Evolutionary conservation across 2,329 filamentous ascomycete species (phyloP).

Genomic region (Fusarium tuaranense): DNA sequence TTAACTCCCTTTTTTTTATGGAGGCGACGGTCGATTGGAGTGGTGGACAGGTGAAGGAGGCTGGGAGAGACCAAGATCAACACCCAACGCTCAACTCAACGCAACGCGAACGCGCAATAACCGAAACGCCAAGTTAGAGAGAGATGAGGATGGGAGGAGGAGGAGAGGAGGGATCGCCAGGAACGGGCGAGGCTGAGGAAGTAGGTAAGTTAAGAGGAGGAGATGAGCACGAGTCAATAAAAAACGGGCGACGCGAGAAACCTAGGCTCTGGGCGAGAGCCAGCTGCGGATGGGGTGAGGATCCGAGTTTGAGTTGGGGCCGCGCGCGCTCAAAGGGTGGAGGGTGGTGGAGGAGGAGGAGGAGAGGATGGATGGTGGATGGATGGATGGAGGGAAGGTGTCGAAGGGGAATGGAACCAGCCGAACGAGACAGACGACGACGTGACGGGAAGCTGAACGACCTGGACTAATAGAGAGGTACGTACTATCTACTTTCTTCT

Average conservation of each 20-base stretch:
- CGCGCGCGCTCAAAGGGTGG: constrained; percentile 34
- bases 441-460: background rate
- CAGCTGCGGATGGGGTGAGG: constrained; percentile 38
- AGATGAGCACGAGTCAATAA: constrained; percentile 21
- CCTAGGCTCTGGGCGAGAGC: constrained; percentile 29
- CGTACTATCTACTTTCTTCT: background rate
- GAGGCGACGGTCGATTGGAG: constrained; percentile 15
- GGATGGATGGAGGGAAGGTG: constrained; percentile 3
- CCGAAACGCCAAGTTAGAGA: constrained; percentile 16
- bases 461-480: background rate
- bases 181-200: constrained; percentile 33
- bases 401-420: constrained; percentile 22
- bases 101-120: constrained; percentile 22
- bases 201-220: constrained; percentile 28
- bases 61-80: constrained; percentile 21
- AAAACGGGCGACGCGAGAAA: constrained; percentile 15
- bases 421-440: background rate
- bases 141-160: constrained; percentile 22
- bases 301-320: constrained; percentile 43
- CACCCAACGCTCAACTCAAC: constrained; percentile 26
- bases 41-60: constrained; percentile 10
- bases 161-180: constrained; percentile 23
- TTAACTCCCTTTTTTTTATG: constrained; percentile 37
- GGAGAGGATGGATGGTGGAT: background rate
- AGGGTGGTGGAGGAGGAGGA: constrained; percentile 13